Conservation (phyloP, 805 yeast genomes). For the Saccharomyces jurei region DNA sequence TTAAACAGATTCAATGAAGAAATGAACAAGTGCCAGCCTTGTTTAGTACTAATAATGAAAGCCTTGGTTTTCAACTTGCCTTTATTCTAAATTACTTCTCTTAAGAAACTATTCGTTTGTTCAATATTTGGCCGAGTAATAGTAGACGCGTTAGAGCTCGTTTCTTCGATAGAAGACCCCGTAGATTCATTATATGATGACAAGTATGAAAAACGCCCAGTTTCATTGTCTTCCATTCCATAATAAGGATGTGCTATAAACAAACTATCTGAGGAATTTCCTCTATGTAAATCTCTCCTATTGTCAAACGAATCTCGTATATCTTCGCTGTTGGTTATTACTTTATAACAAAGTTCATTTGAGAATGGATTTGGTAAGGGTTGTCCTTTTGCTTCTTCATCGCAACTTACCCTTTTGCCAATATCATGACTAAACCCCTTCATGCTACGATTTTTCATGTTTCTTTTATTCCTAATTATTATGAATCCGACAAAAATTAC, state of each 20-base stretch:
- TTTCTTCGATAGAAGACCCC: neutral
- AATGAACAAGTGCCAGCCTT: neutral
- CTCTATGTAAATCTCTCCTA: neutral
- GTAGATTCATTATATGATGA: neutral
- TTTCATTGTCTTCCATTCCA: neutral
- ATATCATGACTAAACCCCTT: neutral
- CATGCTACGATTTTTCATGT: neutral
- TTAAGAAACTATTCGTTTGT: neutral
- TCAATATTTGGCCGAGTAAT: neutral
- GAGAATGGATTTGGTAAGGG: neutral
- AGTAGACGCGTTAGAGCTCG: neutral
- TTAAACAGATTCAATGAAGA: neutral
- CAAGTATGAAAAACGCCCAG: neutral
- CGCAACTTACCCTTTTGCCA: neutral
- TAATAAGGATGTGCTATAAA: neutral
- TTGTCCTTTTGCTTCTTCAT: neutral
- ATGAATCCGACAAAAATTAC: neutral
- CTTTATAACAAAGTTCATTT: neutral
- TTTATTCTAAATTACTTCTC: constrained; percentile 1
- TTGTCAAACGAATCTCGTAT: neutral
- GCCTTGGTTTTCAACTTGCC: neutral
- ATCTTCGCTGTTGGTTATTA: neutral
- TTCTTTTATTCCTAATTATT: neutral
- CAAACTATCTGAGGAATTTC: neutral
- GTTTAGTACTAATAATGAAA: neutral